A percentile compares a stretch with the other conserved stretches of the same genome.
These are phyloP conservation scores for Haemoproteus tartakovskyi DNA, from an alignment of 169 alveolate species.

Conservation along the genomic window DNA sequence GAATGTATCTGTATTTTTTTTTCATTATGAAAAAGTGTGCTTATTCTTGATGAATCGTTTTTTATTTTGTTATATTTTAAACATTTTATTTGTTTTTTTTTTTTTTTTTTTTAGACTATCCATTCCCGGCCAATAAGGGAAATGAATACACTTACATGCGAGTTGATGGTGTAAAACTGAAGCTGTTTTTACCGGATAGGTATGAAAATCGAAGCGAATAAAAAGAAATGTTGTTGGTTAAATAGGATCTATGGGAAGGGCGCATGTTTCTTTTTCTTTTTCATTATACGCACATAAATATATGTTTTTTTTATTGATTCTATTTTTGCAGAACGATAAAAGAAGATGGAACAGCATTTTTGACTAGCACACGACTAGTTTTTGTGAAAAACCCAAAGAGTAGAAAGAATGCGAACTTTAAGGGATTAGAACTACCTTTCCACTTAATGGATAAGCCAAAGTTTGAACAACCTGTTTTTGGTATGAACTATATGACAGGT, in stretches of 20 bases:
- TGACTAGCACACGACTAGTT: slow-evolving; percentile 60
- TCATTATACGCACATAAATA: neutral
- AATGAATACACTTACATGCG: slow-evolving; percentile 44
- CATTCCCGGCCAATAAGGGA: slow-evolving; percentile 58
- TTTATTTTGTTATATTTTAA: too few relatives aligned
- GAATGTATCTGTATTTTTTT: too few relatives aligned
- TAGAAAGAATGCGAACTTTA: slow-evolving; percentile 44
- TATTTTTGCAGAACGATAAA: slow-evolving; percentile 44
- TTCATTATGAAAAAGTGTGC: too few relatives aligned
- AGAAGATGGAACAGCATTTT: slow-evolving; percentile 47
- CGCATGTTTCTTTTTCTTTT: neutral
- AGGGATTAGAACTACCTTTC: slow-evolving; percentile 46
- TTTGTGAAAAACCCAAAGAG: slow-evolving; percentile 35
- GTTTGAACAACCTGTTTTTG: slow-evolving; percentile 66
- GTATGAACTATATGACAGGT: slow-evolving; percentile 42
- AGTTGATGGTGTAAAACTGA: slow-evolving; percentile 48
- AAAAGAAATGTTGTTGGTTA: neutral
- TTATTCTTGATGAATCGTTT: too few relatives aligned
- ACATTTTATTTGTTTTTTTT: neutral
- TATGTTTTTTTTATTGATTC: neutral
- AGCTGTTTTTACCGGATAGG: slow-evolving; percentile 62
- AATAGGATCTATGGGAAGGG: neutral
- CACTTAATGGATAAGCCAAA: slow-evolving; percentile 39
- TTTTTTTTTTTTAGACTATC: slow-evolving; percentile 7
- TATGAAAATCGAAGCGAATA: neutral